Conservation (phyloP, 306 rosid genomes). For the Medicago arabica region DNA sequence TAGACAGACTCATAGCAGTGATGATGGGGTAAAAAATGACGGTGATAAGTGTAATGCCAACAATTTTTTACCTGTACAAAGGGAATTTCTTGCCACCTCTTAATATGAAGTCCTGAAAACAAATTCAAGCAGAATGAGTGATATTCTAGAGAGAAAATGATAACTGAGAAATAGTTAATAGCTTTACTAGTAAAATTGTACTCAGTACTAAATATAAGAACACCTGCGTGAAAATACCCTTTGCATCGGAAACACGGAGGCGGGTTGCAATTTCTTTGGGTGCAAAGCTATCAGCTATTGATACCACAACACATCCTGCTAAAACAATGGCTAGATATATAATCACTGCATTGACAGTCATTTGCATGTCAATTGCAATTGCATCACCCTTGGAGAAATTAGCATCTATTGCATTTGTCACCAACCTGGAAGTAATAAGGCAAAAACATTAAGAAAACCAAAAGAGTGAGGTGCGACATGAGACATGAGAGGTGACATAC, state of each 20-base stretch:
- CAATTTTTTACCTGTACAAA: slow-evolving; percentile 72
- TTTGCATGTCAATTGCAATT: slow-evolving; percentile 90
- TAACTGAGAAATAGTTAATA: slow-evolving; percentile 16
- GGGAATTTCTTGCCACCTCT: slow-evolving; percentile 85
- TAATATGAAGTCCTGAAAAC: slow-evolving; percentile 82
- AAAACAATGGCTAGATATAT: slow-evolving; percentile 80
- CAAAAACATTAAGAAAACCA: slow-evolving; percentile 20
- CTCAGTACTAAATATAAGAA: slow-evolving; percentile 8
- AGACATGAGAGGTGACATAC: slow-evolving; percentile 50
- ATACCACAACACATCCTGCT: slow-evolving; percentile 82
- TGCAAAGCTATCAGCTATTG: slow-evolving; percentile 94
- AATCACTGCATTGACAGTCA: slow-evolving; percentile 80
- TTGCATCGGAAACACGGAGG: slow-evolving; percentile 74
- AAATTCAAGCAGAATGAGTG: slow-evolving; percentile 33
- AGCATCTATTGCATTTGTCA: slow-evolving; percentile 69
- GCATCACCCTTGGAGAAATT: slow-evolving; percentile 84
- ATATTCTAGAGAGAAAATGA: slow-evolving; percentile 16
- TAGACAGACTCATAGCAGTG: too few relatives aligned
- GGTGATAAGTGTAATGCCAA: slow-evolving; percentile 7
- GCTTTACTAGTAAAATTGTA: slow-evolving; percentile 5
- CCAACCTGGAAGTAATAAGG: slow-evolving; percentile 64
- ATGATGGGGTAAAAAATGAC: not conserved
- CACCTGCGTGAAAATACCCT: slow-evolving; percentile 90
- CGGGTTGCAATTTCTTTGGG: slow-evolving; percentile 80
- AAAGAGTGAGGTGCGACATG: slow-evolving; percentile 21